Evolutionary conservation across 2,329 filamentous ascomycete species (phyloP).

Genomic region (Stromatinia cepivora): DNA sequence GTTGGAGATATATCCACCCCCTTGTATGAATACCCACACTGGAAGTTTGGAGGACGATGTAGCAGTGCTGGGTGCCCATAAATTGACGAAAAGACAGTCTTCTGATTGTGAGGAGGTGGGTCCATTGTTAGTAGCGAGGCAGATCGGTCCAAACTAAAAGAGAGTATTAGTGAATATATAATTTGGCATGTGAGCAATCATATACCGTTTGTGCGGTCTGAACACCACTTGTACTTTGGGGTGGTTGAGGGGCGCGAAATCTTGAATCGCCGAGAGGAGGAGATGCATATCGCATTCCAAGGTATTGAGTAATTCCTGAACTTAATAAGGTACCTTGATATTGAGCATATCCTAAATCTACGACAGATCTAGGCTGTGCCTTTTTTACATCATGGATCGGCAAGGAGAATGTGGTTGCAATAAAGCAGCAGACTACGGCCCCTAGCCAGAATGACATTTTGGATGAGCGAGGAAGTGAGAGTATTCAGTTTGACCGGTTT

Average conservation of each 20-base stretch:
- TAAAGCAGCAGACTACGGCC: not conserved
- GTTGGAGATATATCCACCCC: conserved; percentile 49
- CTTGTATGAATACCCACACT: conserved; percentile 56
- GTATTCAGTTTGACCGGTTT: not conserved
- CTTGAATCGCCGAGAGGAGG: conserved; percentile 63
- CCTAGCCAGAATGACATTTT: not conserved
- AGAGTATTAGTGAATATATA: not conserved
- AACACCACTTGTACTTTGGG: not conserved
- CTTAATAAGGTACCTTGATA: conserved; percentile 58
- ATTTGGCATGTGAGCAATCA: not conserved
- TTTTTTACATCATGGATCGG: not conserved
- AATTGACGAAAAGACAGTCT: conserved; percentile 50
- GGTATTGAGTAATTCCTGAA: conserved; percentile 66
- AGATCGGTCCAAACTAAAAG: conserved; percentile 24
- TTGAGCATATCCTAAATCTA: conserved; percentile 64
- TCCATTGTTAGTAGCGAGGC: conserved; percentile 14
- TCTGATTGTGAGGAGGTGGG: conserved; percentile 18
- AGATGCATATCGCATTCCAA: conserved; percentile 71
- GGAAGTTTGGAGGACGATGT: conserved; percentile 48
- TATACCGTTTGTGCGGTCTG: conserved; percentile 17
- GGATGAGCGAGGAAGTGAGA: not conserved
- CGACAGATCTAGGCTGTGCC: not conserved
- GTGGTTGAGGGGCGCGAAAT: conserved; percentile 50
- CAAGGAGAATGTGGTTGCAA: not conserved
- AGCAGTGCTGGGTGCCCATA: conserved; percentile 47